phyloP scores from a whole-genome alignment of 2,329 filamentous ascomycete genomes.

The Phyllosticta capitalensis region DNA sequence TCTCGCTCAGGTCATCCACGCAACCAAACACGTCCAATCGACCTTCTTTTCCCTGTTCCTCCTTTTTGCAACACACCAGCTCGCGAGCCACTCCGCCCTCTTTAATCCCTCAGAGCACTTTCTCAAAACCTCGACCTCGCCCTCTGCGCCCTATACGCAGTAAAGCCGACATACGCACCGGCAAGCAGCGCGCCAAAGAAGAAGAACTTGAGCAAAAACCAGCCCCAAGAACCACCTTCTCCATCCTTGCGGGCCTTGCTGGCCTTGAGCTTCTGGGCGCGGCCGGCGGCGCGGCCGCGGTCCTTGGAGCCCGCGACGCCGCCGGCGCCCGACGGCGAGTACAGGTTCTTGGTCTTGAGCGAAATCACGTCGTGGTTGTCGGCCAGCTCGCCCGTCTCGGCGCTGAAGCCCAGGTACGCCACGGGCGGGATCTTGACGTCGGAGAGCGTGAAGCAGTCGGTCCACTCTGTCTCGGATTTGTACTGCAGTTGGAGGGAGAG shows the following conservation, averaged over 20 bases:
- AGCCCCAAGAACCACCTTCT: conserved; percentile 45
- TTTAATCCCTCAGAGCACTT: too few relatives aligned
- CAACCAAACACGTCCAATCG: too few relatives aligned
- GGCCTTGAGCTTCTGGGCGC: conserved; percentile 30
- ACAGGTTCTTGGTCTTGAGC: conserved; percentile 79
- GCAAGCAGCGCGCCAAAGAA: conserved; percentile 60
- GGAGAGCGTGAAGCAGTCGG: conserved; percentile 69
- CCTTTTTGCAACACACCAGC: too few relatives aligned
- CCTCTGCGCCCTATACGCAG: conserved; percentile 62
- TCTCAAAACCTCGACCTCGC: conserved; percentile 36
- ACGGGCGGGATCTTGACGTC: conserved; percentile 63
- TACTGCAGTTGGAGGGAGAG: conserved; percentile 89
- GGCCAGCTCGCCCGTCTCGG: conserved; percentile 90
- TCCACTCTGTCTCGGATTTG: conserved; percentile 83
- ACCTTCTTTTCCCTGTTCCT: too few relatives aligned
- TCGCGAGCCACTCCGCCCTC: too few relatives aligned
- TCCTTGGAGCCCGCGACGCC: conserved; percentile 20
- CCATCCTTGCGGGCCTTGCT: conserved; percentile 34
- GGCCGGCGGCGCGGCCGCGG: conserved; percentile 19
- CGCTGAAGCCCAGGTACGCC: conserved; percentile 57
- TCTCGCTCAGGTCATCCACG: too few relatives aligned
- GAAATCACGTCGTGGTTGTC: conserved; percentile 97
- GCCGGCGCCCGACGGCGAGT: conserved; percentile 46
- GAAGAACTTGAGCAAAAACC: conserved; percentile 75
- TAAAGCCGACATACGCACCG: conserved; percentile 78